Evolutionary conservation across 352 stramenopile species (phyloP), one percentile per base, ranked within the genome.

Genomic region (Pilasporangium apinafurcum): DNA sequence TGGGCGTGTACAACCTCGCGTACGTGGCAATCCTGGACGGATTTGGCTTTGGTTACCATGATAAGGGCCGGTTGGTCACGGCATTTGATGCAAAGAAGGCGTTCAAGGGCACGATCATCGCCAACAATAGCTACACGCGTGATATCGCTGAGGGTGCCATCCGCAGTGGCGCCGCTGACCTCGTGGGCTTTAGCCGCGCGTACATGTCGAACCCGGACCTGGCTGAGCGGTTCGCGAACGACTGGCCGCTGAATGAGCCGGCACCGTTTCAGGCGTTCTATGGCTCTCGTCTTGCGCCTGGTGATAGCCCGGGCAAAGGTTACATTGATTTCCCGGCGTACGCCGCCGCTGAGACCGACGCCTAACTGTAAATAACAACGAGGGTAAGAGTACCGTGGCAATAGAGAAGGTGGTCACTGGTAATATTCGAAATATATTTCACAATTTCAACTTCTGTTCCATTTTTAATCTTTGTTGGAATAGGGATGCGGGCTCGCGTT

Each of bases 201-300:
- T 79, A 67, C 50, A 71, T 69, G 17, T 47, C 57, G 12, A 69
- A 65, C 35, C 60, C 60, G 26, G 59, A 69, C 46, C 31, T 70
- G 26, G 37, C 53, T 6, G 44, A 63, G 22, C 48, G 48, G 16
- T 52, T 52, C 20, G 48, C 10, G 20, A 56, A 56, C 39, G 39
- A 46, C 39, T 46, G 25, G 39, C 26, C 39, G 26, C 28, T 46
- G n/a, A 43, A 43, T 25, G 21, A 22, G 16, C 59, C 43, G 9
- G 13, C 26, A 2, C 16, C 21, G 2, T 3, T 5, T 16, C 22
- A 38, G 14, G 32, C 25, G 30, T 48, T 6, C 4, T 39, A 32
- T 29, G 21, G 29, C 41, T 18, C 28, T 8, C n/a, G n/a, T n/a
- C n/a, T n/a, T n/a, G n/a, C n/a, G n/a, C n/a, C n/a, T n/a, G n/a